These are phyloP conservation scores for Diaporthe helianthi DNA, from an alignment of 2,329 filamentous ascomycete genomes.

Conservation along the genomic window DNA sequence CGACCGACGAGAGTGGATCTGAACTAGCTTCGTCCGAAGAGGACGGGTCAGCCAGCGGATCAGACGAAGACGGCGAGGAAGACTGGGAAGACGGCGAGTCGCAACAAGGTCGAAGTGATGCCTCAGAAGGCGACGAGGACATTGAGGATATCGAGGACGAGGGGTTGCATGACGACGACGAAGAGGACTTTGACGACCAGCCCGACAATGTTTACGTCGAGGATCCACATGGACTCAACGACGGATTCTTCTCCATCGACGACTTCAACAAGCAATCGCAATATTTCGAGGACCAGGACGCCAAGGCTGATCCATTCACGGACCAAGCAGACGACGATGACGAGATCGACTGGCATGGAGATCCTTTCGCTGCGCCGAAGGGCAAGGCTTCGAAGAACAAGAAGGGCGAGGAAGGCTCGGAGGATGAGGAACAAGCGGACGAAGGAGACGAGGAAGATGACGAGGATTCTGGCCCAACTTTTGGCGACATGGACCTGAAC, in stretches of 20 bases:
- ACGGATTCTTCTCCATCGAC: conserved; percentile 97
- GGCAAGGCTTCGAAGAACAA: conserved; percentile 36
- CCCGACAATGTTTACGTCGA: conserved; percentile 64
- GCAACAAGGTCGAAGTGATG: conserved; percentile 38
- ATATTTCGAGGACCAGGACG: conserved; percentile 86
- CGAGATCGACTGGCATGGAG: conserved; percentile 84
- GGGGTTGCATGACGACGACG: conserved; percentile 42
- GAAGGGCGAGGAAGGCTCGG: conserved; percentile 40
- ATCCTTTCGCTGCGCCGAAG: conserved; percentile 63
- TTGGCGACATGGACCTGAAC: conserved; percentile 79
- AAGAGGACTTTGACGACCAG: conserved; percentile 55
- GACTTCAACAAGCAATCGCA: conserved; percentile 96
- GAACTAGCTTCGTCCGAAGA: conserved; percentile 41
- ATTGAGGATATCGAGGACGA: conserved; percentile 43
- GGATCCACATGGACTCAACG: conserved; percentile 87
- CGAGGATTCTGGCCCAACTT: conserved; percentile 82
- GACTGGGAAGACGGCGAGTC: conserved; percentile 44
- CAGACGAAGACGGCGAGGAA: conserved; percentile 48
- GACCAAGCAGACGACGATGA: conserved; percentile 83
- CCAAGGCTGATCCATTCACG: conserved; percentile 75
- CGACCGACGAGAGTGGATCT: conserved; percentile 48
- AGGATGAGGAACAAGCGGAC: conserved; percentile 44
- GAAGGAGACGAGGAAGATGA: conserved; percentile 67
- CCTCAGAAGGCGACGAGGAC: conserved; percentile 42
- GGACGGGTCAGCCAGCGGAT: conserved; percentile 37